These are phyloP conservation scores for Phialophora chinensis DNA, from an alignment of 2,329 filamentous ascomycete species.

Conservation along the genomic window DNA sequence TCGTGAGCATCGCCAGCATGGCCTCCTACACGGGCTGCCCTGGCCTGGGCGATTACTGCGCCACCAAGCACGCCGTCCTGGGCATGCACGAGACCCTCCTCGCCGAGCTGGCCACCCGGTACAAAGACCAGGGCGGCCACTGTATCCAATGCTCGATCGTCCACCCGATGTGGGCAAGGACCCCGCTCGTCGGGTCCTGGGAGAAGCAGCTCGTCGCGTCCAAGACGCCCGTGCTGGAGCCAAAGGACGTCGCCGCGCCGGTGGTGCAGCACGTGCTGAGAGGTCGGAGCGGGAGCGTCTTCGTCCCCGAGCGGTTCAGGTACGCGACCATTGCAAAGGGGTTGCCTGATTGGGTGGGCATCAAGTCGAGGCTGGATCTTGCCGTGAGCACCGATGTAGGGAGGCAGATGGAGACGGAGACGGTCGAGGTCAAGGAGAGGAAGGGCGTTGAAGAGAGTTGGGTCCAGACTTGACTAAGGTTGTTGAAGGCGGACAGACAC, in stretches of 20 bases:
- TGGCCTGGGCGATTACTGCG: constrained; percentile 70
- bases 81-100: constrained; percentile 70
- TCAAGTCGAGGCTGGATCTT: constrained; percentile 11
- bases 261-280: constrained; percentile 63
- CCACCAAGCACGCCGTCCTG: constrained; percentile 69
- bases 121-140: constrained; percentile 45
- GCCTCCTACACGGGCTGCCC: constrained; percentile 67
- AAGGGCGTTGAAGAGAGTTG: constrained; percentile 4
- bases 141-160: constrained; percentile 32
- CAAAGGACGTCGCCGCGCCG: constrained; percentile 63
- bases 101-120: constrained; percentile 64
- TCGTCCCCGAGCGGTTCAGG: constrained; percentile 33
- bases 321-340: constrained; percentile 48
- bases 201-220: constrained; percentile 61
- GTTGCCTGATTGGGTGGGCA: constrained; percentile 65
- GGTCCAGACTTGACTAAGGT: not conserved
- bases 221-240: constrained; percentile 45
- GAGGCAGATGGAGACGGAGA: not conserved
- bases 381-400: not conserved
- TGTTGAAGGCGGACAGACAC: too few species aligned
- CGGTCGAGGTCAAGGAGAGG: not conserved
- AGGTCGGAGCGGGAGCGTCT: constrained; percentile 51
- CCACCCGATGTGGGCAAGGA: constrained; percentile 35
- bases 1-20: constrained; percentile 71
- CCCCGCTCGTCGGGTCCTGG: constrained; percentile 52